Evolutionary conservation across 768 basidiomycete genomes (phyloP), one percentile per base, ranked within the genome.

Genomic region (Sutorius australiensis): DNA sequence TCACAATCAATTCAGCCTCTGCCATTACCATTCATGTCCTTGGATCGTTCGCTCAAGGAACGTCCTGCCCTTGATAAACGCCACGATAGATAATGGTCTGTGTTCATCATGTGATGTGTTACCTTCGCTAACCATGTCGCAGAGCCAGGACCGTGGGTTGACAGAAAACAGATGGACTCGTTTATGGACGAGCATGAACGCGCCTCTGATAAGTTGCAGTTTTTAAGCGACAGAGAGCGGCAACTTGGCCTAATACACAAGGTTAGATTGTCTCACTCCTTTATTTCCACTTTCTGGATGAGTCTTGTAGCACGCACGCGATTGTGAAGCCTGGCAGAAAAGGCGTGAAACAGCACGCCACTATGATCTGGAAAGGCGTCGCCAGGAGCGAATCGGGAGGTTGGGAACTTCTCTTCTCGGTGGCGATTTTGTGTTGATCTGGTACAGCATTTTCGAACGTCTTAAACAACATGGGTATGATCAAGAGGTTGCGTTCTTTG

Each of bases 111-210:
- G 5, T 7, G 16, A 36, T 2, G 0, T 13, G n/a, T 13, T 14
- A 32, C 10, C 11, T 3, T 39, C 3, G 24, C 38, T 4, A 8
- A 43, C n/a, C 31, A n/a, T 17, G 10, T 39, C 14, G 3, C 21
- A 61, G 54, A 32, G 21, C 9, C 12, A 5, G 28, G 19, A 6
- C 3, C 12, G 2, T 57, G 49, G 32, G 36, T 54, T 17, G 60
- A 61, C 34, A 51, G 8, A 14, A 47, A 47, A 13, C 60, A 61
- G 38, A 19, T 61, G 53, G 37, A 50, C 3, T 40, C 14, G 6
- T 61, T 61, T 3, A 49, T 54, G 39, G 5, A 34, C 6, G 47
- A 54, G 14, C 55, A 61, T 19, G 4, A 32, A 1, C 37, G 10
- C 13, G 34, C 50, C 16, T 11, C 37, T 8, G 21, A 58, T n/a